Evolutionary conservation across 2,329 filamentous ascomycete genomes (phyloP).

Genomic region (Aspergillus costaricaensis): DNA sequence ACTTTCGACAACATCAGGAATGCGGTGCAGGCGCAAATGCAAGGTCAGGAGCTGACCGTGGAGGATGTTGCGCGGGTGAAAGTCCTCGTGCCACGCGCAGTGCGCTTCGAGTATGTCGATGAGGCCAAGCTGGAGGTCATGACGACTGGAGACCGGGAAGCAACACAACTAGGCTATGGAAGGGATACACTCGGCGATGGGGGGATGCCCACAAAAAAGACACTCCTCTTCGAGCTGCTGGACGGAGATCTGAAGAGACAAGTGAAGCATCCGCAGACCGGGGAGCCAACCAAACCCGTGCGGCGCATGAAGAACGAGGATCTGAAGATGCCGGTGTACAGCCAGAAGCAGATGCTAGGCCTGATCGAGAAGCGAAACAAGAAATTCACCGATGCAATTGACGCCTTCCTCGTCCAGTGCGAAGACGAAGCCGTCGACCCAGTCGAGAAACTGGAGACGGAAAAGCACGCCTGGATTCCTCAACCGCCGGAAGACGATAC

Average conservation of each 20-base stretch:
- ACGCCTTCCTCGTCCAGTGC: slow-evolving; percentile 75
- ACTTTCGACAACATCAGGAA: slow-evolving; percentile 86
- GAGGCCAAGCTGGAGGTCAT: slow-evolving; percentile 81
- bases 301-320: slow-evolving; percentile 74
- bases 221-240: slow-evolving; percentile 87
- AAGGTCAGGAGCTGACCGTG: slow-evolving; percentile 63
- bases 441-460: slow-evolving; percentile 62
- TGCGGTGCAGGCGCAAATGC: slow-evolving; percentile 80
- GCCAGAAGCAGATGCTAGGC: slow-evolving; percentile 85
- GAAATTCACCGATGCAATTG: slow-evolving; percentile 78
- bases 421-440: slow-evolving; percentile 65
- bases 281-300: slow-evolving; percentile 67
- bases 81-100: slow-evolving; percentile 71
- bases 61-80: slow-evolving; percentile 83
- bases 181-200: slow-evolving; percentile 53
- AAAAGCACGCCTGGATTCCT: slow-evolving; percentile 65
- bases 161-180: slow-evolving; percentile 58
- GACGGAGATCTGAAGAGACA: slow-evolving; percentile 88
- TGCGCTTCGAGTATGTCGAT: slow-evolving; percentile 85
- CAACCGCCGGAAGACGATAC: slow-evolving; percentile 50
- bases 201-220: slow-evolving; percentile 48
- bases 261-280: slow-evolving; percentile 70
- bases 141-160: slow-evolving; percentile 59
- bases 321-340: slow-evolving; percentile 87
- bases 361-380: slow-evolving; percentile 87